Percentiles rank a stretch among this genome's conserved stretches.
phyloP scores from a whole-genome alignment of 352 stramenopile genomes.

The Sclerospora graminicola region DNA sequence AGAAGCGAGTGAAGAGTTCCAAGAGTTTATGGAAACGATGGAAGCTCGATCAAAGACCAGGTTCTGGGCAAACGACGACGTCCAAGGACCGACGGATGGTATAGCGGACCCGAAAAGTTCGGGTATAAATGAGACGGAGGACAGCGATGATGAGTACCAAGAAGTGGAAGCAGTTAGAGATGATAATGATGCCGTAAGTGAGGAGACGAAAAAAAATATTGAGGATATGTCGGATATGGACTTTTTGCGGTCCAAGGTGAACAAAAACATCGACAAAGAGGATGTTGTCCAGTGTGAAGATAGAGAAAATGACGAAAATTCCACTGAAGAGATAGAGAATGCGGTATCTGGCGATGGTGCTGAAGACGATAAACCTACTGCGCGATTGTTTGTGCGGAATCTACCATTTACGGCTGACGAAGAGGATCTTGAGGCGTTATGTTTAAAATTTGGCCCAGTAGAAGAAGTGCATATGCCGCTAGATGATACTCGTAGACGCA shows the following conservation, averaged over 20 bases:
- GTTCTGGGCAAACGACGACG: slow-evolving; percentile 89
- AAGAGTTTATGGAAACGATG: slow-evolving; percentile 88
- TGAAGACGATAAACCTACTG: slow-evolving; percentile 34
- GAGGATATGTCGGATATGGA: slow-evolving; percentile 84
- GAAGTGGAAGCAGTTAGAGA: slow-evolving; percentile 20
- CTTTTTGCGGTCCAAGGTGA: slow-evolving; percentile 91
- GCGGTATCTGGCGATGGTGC: background rate
- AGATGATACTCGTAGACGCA: slow-evolving; percentile 91
- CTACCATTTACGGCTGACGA: slow-evolving; percentile 94
- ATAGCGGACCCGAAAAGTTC: slow-evolving; percentile 15
- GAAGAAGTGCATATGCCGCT: slow-evolving; percentile 93
- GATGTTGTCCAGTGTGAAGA: slow-evolving; percentile 23
- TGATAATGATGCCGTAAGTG: slow-evolving; percentile 19
- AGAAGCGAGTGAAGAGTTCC: slow-evolving; percentile 47
- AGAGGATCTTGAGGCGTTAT: slow-evolving; percentile 91
- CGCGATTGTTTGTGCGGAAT: slow-evolving; percentile 96
- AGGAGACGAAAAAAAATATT: slow-evolving; percentile 11
- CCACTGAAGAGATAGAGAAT: slow-evolving; percentile 1
- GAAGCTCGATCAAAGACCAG: slow-evolving; percentile 82
- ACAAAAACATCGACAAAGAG: slow-evolving; percentile 80
- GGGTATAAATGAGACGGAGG: slow-evolving; percentile 21
- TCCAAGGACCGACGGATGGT: slow-evolving; percentile 29
- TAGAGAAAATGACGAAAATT: slow-evolving; percentile 4
- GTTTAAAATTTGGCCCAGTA: slow-evolving; percentile 82
- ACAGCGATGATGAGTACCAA: slow-evolving; percentile 29